A percentile compares a stretch with the other conserved stretches of the same genome.
Conservation (phyloP, 1,284 basidiomycete genomes). For the Apiotrichum montevideense region DNA sequence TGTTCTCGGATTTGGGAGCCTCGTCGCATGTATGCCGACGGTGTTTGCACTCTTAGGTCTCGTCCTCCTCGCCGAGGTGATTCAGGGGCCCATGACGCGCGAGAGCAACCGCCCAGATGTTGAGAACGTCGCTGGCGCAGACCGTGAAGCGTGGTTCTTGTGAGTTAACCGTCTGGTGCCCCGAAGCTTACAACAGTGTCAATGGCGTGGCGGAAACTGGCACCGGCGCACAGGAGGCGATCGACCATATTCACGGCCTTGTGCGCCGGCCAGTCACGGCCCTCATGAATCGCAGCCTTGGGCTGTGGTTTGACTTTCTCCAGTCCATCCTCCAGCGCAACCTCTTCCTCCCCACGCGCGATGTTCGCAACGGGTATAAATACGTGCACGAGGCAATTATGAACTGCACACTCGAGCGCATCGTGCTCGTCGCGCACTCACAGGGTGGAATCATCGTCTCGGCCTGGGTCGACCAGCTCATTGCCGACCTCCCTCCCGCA, state of each 20-base stretch:
- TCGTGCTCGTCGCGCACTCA: conserved; percentile 33
- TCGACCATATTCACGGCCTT: conserved; percentile 17
- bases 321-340: conserved; percentile 30
- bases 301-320: conserved; percentile 29
- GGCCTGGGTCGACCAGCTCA: conserved; percentile 25
- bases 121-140: neutral
- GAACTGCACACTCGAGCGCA: conserved; percentile 14
- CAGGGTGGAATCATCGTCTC: conserved; percentile 31
- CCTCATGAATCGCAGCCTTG: conserved; percentile 25
- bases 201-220: conserved; percentile 26
- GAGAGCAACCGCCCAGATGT: conserved; percentile 1
- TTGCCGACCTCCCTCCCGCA: conserved; percentile 20
- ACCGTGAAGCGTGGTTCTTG: conserved; percentile 22
- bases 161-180: conserved; percentile 10
- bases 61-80: neutral
- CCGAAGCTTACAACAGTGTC: conserved; percentile 12
- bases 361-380: conserved; percentile 21
- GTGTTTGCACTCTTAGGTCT: neutral
- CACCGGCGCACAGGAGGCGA: conserved; percentile 21
- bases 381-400: conserved; percentile 10
- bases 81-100: conserved; percentile 1
- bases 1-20: neutral
- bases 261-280: conserved; percentile 28
- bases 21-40: neutral
- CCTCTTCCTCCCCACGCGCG: conserved; percentile 21